Conservation (phyloP, 306 rosid species). For the Pyrus bretschneideri region DNA sequence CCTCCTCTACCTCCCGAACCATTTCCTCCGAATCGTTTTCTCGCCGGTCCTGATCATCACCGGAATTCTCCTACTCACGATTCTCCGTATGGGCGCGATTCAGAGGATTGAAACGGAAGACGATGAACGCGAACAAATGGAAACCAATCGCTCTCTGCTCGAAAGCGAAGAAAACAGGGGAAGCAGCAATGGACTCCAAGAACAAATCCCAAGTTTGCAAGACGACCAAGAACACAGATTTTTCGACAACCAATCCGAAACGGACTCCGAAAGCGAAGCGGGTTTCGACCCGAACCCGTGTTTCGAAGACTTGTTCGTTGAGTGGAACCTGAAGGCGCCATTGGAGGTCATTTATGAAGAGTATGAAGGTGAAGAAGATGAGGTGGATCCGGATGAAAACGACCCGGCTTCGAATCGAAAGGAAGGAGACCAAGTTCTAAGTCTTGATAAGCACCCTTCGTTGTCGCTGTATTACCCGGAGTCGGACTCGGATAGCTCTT, state of each 20-base stretch:
- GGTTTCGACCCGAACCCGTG: constrained; percentile 27
- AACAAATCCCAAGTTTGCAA: constrained; percentile 7
- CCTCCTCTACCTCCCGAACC: constrained; percentile 50
- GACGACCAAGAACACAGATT: constrained; percentile 27
- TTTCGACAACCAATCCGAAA: constrained; percentile 17
- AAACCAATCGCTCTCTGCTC: neutral
- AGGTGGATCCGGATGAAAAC: constrained; percentile 4
- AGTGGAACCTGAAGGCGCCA: constrained; percentile 83
- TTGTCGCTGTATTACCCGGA: constrained; percentile 69
- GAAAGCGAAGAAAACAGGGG: constrained; percentile 19
- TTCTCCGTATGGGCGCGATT: constrained; percentile 68
- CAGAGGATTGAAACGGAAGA: constrained; percentile 37
- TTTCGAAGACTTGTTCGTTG: constrained; percentile 53
- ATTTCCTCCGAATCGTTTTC: constrained; percentile 35
- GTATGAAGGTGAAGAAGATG: constrained; percentile 56
- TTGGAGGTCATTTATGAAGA: constrained; percentile 81
- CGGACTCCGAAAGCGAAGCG: constrained; percentile 21
- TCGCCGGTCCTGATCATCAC: constrained; percentile 57
- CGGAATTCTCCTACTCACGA: constrained; percentile 32
- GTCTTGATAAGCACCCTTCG: constrained; percentile 37
- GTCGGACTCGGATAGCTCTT: constrained; percentile 68
- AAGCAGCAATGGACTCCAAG: constrained; percentile 9
- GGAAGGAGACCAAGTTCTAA: neutral
- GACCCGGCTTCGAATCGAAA: neutral
- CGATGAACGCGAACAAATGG: neutral